Evolutionary conservation across 2,329 filamentous ascomycete species (phyloP), one percentile per base, ranked within the genome.

Genomic region (Cladophialophora carrionii): DNA sequence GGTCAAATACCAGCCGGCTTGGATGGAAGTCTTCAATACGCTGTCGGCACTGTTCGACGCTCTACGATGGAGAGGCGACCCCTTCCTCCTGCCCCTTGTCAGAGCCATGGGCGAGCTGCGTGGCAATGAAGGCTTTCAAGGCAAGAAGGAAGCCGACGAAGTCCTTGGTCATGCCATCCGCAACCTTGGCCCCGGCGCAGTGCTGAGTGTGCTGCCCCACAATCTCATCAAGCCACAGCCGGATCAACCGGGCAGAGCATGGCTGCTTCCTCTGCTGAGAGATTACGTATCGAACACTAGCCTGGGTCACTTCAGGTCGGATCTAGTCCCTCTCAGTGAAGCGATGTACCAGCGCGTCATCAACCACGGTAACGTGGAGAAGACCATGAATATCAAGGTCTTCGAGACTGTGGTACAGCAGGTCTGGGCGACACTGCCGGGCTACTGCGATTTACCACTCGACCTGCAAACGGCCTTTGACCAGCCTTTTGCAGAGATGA

Each of bases 371-470:
- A 81, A 86, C 24, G 87, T 87, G 14, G 90, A 94, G 74, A 97
- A 96, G 83, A 95, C 92, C 0, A 93, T 96, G 85, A 92, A 98
- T 76, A 86, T 95, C 74, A 99, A 99, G 82, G 96, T 99, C 65
- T 99, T 95, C 75, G 94, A 99, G 79, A 98, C 95, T 0, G 82
- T 99, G 4, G 91, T 99, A 8, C 90, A 96, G 71, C 95, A 99
- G 75, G 93, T 94, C 49, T 99, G 95, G 95, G 92, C 91, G 0
- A 89, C 90, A 58, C 84, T 99, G 17, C 94, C 95, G 0, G 95
- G 95, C 1, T 99, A 97, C 80, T 98, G 95, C 76, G 92, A 97
- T 75, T 81, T 97, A 61, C 94, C 95, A 1, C 79, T 96, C 41
- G 95, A 99, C 74, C 74, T 94, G 49, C 79, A 78, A 4, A 82